Percentiles rank a stretch among this genome's conserved stretches.
Conservation (phyloP, 1,284 basidiomycete genomes). For the Pascua guehoae region DNA sequence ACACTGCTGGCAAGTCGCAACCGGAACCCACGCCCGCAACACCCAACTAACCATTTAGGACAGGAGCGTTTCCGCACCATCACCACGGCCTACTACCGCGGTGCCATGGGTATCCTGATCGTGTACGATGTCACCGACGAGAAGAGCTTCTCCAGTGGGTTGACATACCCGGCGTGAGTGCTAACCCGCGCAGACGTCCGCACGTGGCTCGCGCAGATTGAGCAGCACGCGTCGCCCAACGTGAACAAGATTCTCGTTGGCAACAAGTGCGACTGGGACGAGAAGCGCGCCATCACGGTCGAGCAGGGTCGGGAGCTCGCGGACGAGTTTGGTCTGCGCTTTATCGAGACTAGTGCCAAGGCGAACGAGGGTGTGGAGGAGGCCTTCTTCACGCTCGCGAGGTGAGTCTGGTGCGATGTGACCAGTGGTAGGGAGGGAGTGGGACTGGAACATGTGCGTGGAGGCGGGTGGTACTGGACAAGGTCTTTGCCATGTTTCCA, state of each 20-base stretch:
- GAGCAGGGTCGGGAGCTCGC: slow-evolving; percentile 68
- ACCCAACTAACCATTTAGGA: slow-evolving; percentile 44
- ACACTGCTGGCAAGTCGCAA: slow-evolving; percentile 67
- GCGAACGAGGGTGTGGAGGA: slow-evolving; percentile 97
- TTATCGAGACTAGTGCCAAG: slow-evolving; percentile 98
- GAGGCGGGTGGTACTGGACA: no score
- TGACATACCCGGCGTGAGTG: not conserved
- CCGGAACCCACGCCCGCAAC: not conserved
- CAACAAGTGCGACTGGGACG: slow-evolving; percentile 98
- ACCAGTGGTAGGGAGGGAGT: not conserved
- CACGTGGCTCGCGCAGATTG: slow-evolving; percentile 97
- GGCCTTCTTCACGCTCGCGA: slow-evolving; percentile 94
- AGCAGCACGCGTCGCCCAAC: slow-evolving; percentile 97
- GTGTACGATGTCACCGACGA: slow-evolving; percentile 99
- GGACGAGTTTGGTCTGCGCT: slow-evolving; percentile 80
- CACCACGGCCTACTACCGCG: slow-evolving; percentile 99
- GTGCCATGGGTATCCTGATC: slow-evolving; percentile 97
- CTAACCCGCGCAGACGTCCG: slow-evolving; percentile 71
- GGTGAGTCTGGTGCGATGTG: slow-evolving; percentile 56
- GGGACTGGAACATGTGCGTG: no score
- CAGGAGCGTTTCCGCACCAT: slow-evolving; percentile 99
- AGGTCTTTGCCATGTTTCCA: not conserved
- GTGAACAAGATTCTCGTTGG: slow-evolving; percentile 99
- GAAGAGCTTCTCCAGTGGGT: slow-evolving; percentile 92
- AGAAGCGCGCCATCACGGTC: slow-evolving; percentile 84